Evolutionary conservation across 2,329 filamentous ascomycete species (phyloP).

Genomic region (Ramularia endophylla): DNA sequence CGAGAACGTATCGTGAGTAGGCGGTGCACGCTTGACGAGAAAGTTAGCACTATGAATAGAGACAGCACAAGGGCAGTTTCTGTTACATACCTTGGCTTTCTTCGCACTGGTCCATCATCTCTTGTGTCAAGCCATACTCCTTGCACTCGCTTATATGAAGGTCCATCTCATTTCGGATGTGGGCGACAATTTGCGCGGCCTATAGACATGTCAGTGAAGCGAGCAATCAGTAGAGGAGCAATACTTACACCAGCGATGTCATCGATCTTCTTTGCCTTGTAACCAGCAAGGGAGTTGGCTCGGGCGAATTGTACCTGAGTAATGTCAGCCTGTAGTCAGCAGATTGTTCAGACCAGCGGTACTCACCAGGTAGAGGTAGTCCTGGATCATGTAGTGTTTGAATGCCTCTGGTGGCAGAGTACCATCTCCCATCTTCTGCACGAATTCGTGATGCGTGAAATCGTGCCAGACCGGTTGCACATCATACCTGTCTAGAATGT

Average conservation of each 20-base stretch:
- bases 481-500: conserved; percentile 68
- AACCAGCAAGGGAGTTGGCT: conserved; percentile 77
- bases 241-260: conserved; percentile 62
- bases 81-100: conserved; percentile 63
- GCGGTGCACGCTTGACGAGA: conserved; percentile 60
- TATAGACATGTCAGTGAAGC: conserved; percentile 28
- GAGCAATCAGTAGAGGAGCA: background rate
- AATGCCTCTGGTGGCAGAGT: conserved; percentile 70
- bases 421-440: conserved; percentile 68
- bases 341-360: background rate
- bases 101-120: conserved; percentile 65
- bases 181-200: conserved; percentile 64
- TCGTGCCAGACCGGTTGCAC: conserved; percentile 67
- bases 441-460: conserved; percentile 79
- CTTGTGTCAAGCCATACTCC: conserved; percentile 67
- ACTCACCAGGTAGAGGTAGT: conserved; percentile 79
- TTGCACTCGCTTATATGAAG: conserved; percentile 79
- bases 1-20: conserved; percentile 76
- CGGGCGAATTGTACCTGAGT: conserved; percentile 74
- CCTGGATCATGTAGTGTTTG: conserved; percentile 84
- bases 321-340: background rate
- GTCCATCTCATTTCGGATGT: conserved; percentile 73
- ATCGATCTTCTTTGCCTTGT: conserved; percentile 70
- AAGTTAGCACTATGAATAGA: background rate
- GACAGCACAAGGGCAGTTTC: background rate